Percentiles rank a stretch among this genome's conserved stretches.
phyloP scores from a whole-genome alignment of 169 alveolate genomes.

The Babesia divergens region DNA sequence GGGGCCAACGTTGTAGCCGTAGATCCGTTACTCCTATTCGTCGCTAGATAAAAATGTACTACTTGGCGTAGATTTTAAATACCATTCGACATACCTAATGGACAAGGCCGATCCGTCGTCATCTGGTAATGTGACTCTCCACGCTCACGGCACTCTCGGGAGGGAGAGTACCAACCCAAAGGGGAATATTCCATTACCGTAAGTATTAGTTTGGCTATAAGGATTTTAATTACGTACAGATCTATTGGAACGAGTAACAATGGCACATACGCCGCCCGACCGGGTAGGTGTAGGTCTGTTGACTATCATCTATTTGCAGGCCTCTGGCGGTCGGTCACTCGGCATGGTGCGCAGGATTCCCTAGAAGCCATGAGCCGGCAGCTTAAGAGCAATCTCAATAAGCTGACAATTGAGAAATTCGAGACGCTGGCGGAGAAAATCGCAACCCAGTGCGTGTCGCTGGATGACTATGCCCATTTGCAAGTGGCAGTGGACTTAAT shows the following conservation, averaged over 20 bases:
- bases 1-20: constrained; percentile 9
- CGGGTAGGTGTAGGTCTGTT: neutral
- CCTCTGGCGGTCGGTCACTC: constrained; percentile 43
- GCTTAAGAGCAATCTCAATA: constrained; percentile 81
- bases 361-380: constrained; percentile 65
- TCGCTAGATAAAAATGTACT: constrained; percentile 2
- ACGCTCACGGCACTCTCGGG: constrained; percentile 5
- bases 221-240: neutral
- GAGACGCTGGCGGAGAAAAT: constrained; percentile 84
- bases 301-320: neutral
- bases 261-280: neutral
- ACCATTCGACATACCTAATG: constrained; percentile 19
- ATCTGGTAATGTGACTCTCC: constrained; percentile 25
- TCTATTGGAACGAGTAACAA: neutral
- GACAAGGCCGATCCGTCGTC: constrained; percentile 58
- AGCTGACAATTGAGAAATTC: constrained; percentile 87
- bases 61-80: neutral
- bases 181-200: constrained; percentile 10
- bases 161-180: constrained; percentile 1
- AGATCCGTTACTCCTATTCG: too few species aligned
- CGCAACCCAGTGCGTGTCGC: constrained; percentile 78
- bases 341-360: constrained; percentile 9
- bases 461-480: constrained; percentile 70
- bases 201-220: neutral
- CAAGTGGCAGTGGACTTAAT: constrained; percentile 77